Percentiles rank a stretch among this genome's conserved stretches.
Evolutionary conservation across 352 stramenopile genomes (phyloP).

Genomic region (Globisporangium nodosum): DNA sequence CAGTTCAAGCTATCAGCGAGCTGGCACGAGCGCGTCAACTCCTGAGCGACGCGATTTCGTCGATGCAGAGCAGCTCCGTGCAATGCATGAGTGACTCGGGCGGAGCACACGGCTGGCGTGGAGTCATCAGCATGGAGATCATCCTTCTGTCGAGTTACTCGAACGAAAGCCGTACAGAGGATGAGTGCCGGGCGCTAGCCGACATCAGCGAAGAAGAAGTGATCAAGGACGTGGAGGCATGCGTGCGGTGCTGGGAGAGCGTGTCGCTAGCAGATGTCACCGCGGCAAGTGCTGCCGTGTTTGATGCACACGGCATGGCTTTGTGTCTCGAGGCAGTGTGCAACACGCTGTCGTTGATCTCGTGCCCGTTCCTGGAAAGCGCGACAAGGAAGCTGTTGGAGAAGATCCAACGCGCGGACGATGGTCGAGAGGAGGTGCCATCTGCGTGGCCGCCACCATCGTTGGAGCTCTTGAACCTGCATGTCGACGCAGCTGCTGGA

Average conservation of each 20-base stretch:
- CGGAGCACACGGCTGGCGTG: slow-evolving; percentile 52
- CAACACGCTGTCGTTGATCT: slow-evolving; percentile 49
- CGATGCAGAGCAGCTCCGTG: slow-evolving; percentile 5
- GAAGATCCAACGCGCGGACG: slow-evolving; percentile 13
- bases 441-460: slow-evolving; percentile 17
- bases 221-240: slow-evolving; percentile 42
- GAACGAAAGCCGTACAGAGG: slow-evolving; percentile 1
- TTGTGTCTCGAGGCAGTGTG: slow-evolving; percentile 48
- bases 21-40: slow-evolving; percentile 21
- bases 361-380: slow-evolving; percentile 35
- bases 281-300: slow-evolving; percentile 17
- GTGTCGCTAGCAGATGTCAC: background rate
- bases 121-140: slow-evolving; percentile 55
- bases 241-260: slow-evolving; percentile 27
- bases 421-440: background rate
- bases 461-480: slow-evolving; percentile 19
- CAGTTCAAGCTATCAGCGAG: slow-evolving; percentile 11
- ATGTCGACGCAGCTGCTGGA: background rate
- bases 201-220: slow-evolving; percentile 28
- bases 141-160: slow-evolving; percentile 31
- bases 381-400: slow-evolving; percentile 30
- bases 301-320: slow-evolving; percentile 23
- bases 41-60: slow-evolving; percentile 17
- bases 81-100: slow-evolving; percentile 28
- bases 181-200: background rate